Evolutionary conservation across 768 basidiomycete genomes (phyloP).

Genomic region (Termitomyces eurrhizus): DNA sequence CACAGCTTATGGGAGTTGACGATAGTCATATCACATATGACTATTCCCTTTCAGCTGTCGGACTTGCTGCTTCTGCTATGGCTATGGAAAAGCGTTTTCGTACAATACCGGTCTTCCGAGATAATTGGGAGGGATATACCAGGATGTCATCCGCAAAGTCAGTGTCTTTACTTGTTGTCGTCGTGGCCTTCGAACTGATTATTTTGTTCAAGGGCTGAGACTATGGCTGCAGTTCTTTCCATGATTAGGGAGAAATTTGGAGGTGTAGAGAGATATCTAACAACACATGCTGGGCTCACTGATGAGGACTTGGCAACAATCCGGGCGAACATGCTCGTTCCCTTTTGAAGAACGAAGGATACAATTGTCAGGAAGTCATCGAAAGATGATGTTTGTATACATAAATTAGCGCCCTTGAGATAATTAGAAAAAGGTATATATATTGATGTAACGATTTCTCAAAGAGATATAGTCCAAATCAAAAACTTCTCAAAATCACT

Average conservation of each 20-base stretch:
- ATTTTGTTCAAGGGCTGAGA: constrained; percentile 29
- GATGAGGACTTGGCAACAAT: too few relatives aligned
- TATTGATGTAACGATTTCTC: too few relatives aligned
- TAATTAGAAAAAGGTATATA: too few relatives aligned
- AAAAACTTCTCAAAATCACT: too few relatives aligned
- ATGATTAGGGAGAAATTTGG: constrained; percentile 29
- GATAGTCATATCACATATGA: constrained; percentile 38
- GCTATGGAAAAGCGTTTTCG: constrained; percentile 26
- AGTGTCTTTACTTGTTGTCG: not conserved
- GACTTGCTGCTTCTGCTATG: constrained; percentile 29
- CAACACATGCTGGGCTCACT: too few relatives aligned
- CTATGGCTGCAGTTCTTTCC: constrained; percentile 28
- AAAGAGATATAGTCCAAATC: too few relatives aligned
- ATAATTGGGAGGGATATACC: constrained; percentile 30
- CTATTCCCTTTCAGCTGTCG: constrained; percentile 35
- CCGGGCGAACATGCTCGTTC: too few relatives aligned
- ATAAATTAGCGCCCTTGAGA: too few relatives aligned
- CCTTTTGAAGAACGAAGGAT: too few relatives aligned
- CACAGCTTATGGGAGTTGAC: constrained; percentile 33
- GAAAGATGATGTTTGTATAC: too few relatives aligned
- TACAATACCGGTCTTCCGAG: constrained; percentile 24
- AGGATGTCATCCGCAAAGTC: constrained; percentile 34
- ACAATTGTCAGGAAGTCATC: too few relatives aligned
- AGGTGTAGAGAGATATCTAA: too few relatives aligned
- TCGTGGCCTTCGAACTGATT: not conserved